Evolutionary conservation across 257 asterid genomes (phyloP), one percentile per base, ranked within the genome.

Genomic region (Solanum ossicruentum): DNA sequence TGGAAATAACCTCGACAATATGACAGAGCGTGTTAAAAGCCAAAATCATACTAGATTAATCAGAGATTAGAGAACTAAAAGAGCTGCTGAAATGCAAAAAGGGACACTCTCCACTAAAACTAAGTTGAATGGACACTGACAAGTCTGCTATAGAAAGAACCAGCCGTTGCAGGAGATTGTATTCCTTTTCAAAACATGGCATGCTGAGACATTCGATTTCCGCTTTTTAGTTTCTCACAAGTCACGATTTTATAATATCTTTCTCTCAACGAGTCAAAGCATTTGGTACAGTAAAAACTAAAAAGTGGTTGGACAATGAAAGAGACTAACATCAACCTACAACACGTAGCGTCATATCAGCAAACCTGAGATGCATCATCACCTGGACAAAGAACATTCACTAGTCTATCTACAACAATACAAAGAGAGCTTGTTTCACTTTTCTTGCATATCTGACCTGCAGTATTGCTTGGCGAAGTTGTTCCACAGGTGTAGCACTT

Each of bases 401-500:
- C 36, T 36, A 20, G 43, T 57, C 32, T 21, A 81, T 81, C 55
- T 57, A 56, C 10, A 39, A 81, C 4, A 4, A 60, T 10, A 57
- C 36, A 4, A 51, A 56, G 73, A 66, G 1, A 83, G 32, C 32
- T 23, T 63, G 23, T 66, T 47, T 28, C 51, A 51, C 32, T 66
- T 51, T 83, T 36, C 51, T n/a, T 66, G 67, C 56, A 89, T 75
- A 77, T 89, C 94, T 87, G 89, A 95, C 98, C 98, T 91, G 95
- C 84, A 90, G 93, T 66, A 96, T 88, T 51, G 96, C 90, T 77
- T 80, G 95, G 79, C 92, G 95, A 81, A 97, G 93, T 86, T 92
- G 97, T 87, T 95, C 98, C 92, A 89, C 87, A 72, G 98, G 99
- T 88, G 93, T 84, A 60, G 94, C 91, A n/a, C 89, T 89, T 88